These are phyloP conservation scores for Hura crepitans DNA, from an alignment of 441 rosid species.

Conservation along the genomic window DNA sequence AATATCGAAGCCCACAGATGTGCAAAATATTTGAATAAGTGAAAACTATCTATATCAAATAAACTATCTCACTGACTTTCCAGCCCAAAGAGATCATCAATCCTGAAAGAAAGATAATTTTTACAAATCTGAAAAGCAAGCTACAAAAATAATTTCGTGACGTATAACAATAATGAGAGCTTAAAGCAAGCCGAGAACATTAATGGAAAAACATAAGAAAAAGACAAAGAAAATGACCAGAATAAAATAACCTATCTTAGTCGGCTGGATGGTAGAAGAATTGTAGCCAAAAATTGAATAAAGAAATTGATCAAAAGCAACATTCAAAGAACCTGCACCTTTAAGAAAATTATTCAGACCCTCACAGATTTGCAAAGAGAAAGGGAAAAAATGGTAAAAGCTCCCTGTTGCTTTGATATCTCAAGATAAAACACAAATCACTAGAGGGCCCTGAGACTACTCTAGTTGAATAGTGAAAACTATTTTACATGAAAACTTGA, in stretches of 20 bases:
- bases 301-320: neutral
- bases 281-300: neutral
- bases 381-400: neutral
- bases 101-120: neutral
- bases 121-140: conserved; percentile 4
- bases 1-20: neutral
- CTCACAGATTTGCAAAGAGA: neutral
- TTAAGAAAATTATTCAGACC: neutral
- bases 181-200: neutral
- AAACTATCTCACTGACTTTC: neutral
- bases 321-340: neutral
- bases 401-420: neutral
- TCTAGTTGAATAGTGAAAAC: neutral
- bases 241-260: neutral
- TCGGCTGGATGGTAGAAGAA: neutral
- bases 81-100: conserved; percentile 1
- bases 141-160: neutral
- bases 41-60: neutral
- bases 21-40: neutral
- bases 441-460: neutral
- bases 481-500: neutral
- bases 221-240: neutral
- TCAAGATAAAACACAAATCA: conserved; percentile 4
- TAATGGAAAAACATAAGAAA: neutral
- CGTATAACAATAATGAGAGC: neutral